A percentile compares a stretch with the other conserved stretches of the same genome.
Conservation (phyloP, 169 alveolate species). For the Condylostoma magnum region DNA sequence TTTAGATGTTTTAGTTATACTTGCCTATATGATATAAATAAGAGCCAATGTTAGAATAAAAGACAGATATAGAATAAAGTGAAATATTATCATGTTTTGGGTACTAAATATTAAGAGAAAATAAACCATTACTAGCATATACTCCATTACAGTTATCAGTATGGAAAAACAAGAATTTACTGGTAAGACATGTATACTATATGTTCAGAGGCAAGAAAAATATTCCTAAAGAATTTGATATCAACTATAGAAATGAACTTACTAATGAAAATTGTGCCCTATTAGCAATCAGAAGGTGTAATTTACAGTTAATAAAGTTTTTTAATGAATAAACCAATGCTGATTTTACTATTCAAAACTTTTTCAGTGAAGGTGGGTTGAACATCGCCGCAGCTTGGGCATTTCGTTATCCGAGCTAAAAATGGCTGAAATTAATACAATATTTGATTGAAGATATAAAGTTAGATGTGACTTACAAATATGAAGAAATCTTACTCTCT, state of each 20-base stretch:
- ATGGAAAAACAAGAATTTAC: background rate
- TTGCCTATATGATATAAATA: too few relatives aligned
- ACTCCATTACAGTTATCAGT: conserved; percentile 5
- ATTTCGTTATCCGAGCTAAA: background rate
- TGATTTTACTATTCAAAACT: background rate
- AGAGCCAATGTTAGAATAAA: too few relatives aligned
- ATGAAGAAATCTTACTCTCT: conserved; percentile 30
- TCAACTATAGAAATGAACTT: background rate
- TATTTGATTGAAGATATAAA: conserved; percentile 16
- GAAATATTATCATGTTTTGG: too few relatives aligned
- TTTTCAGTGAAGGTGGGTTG: conserved; percentile 17
- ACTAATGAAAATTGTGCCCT: conserved; percentile 22
- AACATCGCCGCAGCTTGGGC: background rate
- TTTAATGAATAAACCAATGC: conserved; percentile 12
- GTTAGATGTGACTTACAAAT: background rate
- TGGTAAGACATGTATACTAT: too few relatives aligned
- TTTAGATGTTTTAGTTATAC: too few relatives aligned
- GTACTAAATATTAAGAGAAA: too few relatives aligned
- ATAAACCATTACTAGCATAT: background rate
- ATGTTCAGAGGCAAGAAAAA: too few relatives aligned
- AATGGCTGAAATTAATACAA: background rate
- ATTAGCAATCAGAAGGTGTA: conserved; percentile 9
- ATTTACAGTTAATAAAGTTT: conserved; percentile 1
- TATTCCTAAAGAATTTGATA: conserved; percentile 24
- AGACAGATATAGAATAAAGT: too few relatives aligned